phyloP scores from a whole-genome alignment of 78 protist genomes.

The Dictyostelium capitatum region DNA sequence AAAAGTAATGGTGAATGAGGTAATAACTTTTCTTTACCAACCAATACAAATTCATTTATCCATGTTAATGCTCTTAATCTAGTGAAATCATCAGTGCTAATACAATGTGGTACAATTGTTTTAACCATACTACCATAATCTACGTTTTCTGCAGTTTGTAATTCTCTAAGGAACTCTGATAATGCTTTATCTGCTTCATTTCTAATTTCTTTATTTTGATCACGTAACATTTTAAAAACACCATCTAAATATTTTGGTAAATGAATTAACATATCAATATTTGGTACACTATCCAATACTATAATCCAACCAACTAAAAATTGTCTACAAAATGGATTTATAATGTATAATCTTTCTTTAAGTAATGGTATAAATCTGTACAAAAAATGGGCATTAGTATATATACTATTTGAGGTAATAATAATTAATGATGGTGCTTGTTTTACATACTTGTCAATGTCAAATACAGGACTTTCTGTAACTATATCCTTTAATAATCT shows the following conservation, averaged over 20 bases:
- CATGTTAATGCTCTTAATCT: constrained; percentile 89
- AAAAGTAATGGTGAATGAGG: constrained; percentile 78
- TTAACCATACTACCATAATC: constrained; percentile 82
- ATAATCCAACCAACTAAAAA: constrained; percentile 93
- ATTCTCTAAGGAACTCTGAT: constrained; percentile 88
- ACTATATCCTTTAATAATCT: constrained; percentile 95
- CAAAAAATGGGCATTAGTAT: too few species aligned
- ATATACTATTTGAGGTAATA: neutral
- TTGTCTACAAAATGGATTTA: constrained; percentile 83
- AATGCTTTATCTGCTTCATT: constrained; percentile 84
- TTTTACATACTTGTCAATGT: constrained; percentile 65
- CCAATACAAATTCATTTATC: constrained; percentile 88
- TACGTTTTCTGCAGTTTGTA: constrained; percentile 77
- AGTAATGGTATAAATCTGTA: constrained; percentile 81
- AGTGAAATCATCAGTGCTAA: constrained; percentile 73
- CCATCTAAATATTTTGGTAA: constrained; percentile 95
- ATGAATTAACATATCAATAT: constrained; percentile 88
- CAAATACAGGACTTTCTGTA: constrained; percentile 87
- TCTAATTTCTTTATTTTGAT: constrained; percentile 86
- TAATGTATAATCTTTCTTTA: constrained; percentile 74
- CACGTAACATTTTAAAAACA: constrained; percentile 91
- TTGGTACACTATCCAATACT: constrained; percentile 89
- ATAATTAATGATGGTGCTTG: too few species aligned
- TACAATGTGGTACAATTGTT: constrained; percentile 66
- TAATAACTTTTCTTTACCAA: constrained; percentile 63